phyloP scores from a whole-genome alignment of 257 asterid genomes.

The Solanum sitiens region DNA sequence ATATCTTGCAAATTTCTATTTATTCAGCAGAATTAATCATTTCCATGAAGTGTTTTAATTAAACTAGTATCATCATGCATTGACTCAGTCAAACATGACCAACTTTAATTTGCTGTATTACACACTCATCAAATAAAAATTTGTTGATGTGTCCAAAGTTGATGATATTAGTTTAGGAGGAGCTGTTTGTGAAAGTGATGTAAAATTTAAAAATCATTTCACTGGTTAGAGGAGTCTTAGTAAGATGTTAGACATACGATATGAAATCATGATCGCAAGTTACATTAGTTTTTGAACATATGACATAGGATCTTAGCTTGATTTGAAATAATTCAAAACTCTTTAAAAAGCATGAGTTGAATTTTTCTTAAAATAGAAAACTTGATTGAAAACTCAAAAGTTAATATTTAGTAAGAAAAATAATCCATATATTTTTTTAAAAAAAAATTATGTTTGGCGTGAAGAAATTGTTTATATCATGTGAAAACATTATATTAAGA shows the following conservation, averaged over 20 bases:
- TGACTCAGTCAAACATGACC: not conserved
- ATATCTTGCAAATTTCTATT: not conserved
- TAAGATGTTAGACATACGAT: too few species aligned
- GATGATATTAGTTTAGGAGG: not conserved
- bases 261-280: too few species aligned
- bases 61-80: not conserved
- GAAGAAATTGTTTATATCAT: not conserved
- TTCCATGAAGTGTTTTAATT: not conserved
- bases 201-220: not conserved
- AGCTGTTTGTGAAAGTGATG: not conserved
- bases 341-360: too few species aligned
- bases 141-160: not conserved
- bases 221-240: not conserved
- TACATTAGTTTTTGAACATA: too few species aligned
- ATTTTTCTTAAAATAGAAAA: not conserved
- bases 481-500: not conserved
- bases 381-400: not conserved
- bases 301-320: not conserved
- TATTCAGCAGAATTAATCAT: not conserved
- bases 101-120: not conserved
- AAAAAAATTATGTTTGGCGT: fast-evolving
- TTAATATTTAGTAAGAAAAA: not conserved
- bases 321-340: not conserved
- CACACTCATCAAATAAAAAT: not conserved
- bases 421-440: not conserved